Percentiles rank a stretch among this genome's conserved stretches.
Conservation (phyloP, 768 basidiomycete genomes). For the Dioszegia hungarica region DNA sequence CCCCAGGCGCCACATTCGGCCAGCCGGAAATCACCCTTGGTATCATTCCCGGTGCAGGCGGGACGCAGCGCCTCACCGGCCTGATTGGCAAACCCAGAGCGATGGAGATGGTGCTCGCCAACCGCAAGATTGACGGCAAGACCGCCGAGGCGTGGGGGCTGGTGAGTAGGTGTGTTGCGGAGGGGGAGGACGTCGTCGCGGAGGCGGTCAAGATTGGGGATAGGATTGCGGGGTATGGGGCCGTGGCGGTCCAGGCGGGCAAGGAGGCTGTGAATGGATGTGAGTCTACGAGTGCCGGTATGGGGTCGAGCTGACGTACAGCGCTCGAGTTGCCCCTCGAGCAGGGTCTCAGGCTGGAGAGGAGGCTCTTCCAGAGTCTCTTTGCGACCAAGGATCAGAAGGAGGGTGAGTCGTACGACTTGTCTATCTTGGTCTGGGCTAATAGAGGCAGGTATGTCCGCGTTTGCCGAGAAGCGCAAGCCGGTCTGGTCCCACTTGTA, state of each 20-base stretch:
- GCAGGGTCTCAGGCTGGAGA: conserved; percentile 81
- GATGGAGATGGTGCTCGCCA: conserved; percentile 92
- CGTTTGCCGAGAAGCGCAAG: conserved; percentile 90
- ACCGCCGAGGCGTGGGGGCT: conserved; percentile 87
- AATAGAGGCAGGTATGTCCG: conserved; percentile 75
- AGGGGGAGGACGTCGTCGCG: conserved; percentile 71
- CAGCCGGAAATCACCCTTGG: conserved; percentile 96
- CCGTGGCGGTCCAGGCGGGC: conserved; percentile 71
- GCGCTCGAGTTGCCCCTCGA: conserved; percentile 75
- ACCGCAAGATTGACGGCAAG: conserved; percentile 69
- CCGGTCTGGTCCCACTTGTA: conserved; percentile 68
- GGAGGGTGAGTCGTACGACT: conserved; percentile 61
- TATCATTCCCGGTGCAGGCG: conserved; percentile 89
- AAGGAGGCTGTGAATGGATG: conserved; percentile 94
- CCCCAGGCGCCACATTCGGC: conserved; percentile 84
- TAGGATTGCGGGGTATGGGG: conserved; percentile 74
- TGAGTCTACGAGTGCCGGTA: conserved; percentile 49
- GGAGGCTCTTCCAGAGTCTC: conserved; percentile 80
- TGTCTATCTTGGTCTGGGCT: not conserved
- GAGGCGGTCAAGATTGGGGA: conserved; percentile 78
- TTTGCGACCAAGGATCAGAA: conserved; percentile 95
- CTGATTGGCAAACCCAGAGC: conserved; percentile 85
- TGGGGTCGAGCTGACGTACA: conserved; percentile 24
- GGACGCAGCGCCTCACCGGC: conserved; percentile 81
- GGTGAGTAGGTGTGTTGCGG: conserved; percentile 71